Evolutionary conservation across 257 asterid species (phyloP).

Genomic region (Rhazya stricta): DNA sequence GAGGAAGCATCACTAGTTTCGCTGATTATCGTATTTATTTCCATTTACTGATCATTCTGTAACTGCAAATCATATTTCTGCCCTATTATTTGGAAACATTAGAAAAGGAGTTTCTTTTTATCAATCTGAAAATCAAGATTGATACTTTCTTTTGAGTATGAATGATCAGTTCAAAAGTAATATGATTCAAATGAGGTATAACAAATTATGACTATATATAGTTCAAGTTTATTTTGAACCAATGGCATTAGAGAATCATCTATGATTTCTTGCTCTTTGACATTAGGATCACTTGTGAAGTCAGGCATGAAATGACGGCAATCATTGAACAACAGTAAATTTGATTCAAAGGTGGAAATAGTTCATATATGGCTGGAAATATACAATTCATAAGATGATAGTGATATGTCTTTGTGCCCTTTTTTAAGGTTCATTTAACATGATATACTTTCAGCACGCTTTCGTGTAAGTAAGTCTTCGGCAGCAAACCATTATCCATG

Average conservation of each 20-base stretch:
- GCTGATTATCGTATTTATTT: neutral
- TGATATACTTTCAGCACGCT: neutral
- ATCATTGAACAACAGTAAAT: neutral
- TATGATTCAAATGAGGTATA: neutral
- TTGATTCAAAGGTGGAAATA: neutral
- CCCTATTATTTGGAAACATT: too few relatives aligned
- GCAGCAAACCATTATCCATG: neutral
- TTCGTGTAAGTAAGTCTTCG: constrained; percentile 1
- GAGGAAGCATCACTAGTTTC: neutral
- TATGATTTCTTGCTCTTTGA: neutral
- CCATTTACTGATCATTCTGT: neutral
- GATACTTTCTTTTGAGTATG: too few relatives aligned
- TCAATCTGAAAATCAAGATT: too few relatives aligned
- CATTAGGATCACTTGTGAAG: constrained; percentile 6
- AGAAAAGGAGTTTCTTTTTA: neutral
- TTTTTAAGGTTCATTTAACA: constrained; percentile 5
- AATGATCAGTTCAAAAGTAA: neutral
- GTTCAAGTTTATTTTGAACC: too few relatives aligned
- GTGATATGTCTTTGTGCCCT: neutral
- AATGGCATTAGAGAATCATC: neutral
- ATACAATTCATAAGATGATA: constrained; percentile 6
- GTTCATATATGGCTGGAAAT: neutral
- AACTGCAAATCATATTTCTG: neutral
- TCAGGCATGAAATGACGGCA: constrained; percentile 18
- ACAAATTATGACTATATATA: too few relatives aligned